Conservation (phyloP, 768 basidiomycete genomes). For the Dentipellis fragilis region DNA sequence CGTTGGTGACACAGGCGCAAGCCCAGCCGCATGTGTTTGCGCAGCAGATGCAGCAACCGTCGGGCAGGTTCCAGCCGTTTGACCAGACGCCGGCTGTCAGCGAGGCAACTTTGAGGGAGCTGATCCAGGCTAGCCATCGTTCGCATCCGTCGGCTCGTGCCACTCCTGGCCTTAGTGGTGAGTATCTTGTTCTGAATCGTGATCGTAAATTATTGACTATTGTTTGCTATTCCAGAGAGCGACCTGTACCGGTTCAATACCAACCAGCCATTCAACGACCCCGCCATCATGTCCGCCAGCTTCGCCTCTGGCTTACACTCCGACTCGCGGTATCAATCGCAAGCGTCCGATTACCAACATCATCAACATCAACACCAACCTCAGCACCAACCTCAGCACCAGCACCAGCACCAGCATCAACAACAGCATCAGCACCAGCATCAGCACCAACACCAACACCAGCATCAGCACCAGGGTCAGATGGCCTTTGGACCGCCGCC, state of each 20-base stretch:
- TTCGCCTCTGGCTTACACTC: conserved; percentile 33
- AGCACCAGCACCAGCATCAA: conserved; percentile 13
- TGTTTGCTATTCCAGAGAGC: conserved; percentile 23
- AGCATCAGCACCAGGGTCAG: neutral
- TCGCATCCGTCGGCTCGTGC: conserved; percentile 28
- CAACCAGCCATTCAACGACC: conserved; percentile 53
- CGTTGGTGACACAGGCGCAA: conserved; percentile 37
- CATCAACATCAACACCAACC: conserved; percentile 10
- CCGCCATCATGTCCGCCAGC: conserved; percentile 73
- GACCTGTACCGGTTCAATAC: conserved; percentile 22
- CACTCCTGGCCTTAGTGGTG: conserved; percentile 25
- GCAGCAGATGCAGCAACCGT: conserved; percentile 21
- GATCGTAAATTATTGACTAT: conserved; percentile 15
- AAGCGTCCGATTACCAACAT: conserved; percentile 7
- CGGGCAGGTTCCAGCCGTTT: conserved; percentile 46
- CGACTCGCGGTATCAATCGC: conserved; percentile 13
- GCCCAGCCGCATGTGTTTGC: conserved; percentile 24
- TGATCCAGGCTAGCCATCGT: conserved; percentile 64
- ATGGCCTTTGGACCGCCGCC: conserved; percentile 47
- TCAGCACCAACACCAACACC: conserved; percentile 11
- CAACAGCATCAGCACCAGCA: conserved; percentile 7
- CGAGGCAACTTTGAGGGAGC: conserved; percentile 68
- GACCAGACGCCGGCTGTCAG: conserved; percentile 42
- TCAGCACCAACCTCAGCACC: conserved; percentile 14
- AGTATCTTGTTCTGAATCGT: conserved; percentile 36